phyloP scores from a whole-genome alignment of 345 rosid genomes.

The sweet orange (Citrus sinensis) region DNA sequence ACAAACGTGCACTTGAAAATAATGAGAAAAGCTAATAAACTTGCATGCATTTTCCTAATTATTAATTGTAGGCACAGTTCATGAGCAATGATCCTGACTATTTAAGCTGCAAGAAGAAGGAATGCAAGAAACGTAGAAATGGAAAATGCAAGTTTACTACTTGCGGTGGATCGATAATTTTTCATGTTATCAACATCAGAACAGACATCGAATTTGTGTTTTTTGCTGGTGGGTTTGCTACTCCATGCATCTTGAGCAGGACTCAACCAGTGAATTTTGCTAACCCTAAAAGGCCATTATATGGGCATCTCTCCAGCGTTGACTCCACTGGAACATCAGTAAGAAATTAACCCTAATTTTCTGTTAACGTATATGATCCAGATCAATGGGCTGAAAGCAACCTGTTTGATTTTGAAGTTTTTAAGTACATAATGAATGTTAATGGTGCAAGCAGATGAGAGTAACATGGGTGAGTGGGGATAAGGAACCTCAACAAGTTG shows the following conservation, averaged over 20 bases:
- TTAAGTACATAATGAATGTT: neutral
- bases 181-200: constrained; percentile 62
- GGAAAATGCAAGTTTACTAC: constrained; percentile 24
- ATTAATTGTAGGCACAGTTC: constrained; percentile 39
- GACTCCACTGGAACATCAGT: constrained; percentile 63
- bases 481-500: constrained; percentile 42
- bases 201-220: constrained; percentile 59
- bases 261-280: constrained; percentile 40
- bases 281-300: constrained; percentile 46
- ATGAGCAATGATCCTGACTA: constrained; percentile 51
- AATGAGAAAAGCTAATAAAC: neutral
- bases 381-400: no score
- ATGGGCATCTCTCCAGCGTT: constrained; percentile 50
- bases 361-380: no score
- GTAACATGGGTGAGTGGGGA: constrained; percentile 73
- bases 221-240: constrained; percentile 48
- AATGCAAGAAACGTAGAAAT: constrained; percentile 22
- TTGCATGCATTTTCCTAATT: neutral
- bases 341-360: neutral
- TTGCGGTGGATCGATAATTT: constrained; percentile 41
- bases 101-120: constrained; percentile 38
- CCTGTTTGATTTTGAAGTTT: no score
- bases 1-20: neutral
- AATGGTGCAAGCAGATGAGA: constrained; percentile 44
- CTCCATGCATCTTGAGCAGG: constrained; percentile 45